Evolutionary conservation across 495 filamentous ascomycete genomes (phyloP).

Genomic region (Daldinia loculata): DNA sequence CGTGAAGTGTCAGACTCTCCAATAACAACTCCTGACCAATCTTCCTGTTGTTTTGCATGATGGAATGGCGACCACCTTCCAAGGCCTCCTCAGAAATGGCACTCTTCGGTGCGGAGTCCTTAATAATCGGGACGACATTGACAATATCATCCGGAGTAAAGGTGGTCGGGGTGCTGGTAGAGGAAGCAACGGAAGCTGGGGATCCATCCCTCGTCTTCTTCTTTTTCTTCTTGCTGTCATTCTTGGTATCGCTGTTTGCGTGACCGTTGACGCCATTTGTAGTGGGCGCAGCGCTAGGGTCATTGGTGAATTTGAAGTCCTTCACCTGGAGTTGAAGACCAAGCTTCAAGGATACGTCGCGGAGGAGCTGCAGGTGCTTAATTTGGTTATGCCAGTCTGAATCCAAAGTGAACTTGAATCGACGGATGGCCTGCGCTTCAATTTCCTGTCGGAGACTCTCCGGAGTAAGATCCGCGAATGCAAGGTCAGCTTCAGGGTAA

Average conservation of each 20-base stretch:
- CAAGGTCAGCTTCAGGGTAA: constrained; percentile 84
- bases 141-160: constrained; percentile 87
- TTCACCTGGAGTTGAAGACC: constrained; percentile 88
- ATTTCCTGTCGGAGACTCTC: constrained; percentile 74
- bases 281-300: constrained; percentile 29
- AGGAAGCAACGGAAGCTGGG: constrained; percentile 62
- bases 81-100: constrained; percentile 93
- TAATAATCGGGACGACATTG: constrained; percentile 91
- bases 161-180: constrained; percentile 61
- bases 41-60: constrained; percentile 93
- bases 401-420: constrained; percentile 80
- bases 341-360: constrained; percentile 88
- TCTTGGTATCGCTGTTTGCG: constrained; percentile 52
- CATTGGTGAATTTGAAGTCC: constrained; percentile 73
- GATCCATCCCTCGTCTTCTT: constrained; percentile 67
- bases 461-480: constrained; percentile 79
- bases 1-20: constrained; percentile 93
- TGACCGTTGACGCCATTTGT: constrained; percentile 49
- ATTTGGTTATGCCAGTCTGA: constrained; percentile 70
- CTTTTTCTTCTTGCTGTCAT: constrained; percentile 70
- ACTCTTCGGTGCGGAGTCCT: constrained; percentile 89
- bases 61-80: constrained; percentile 92
- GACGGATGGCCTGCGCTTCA: constrained; percentile 70
- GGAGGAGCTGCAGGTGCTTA: constrained; percentile 82
- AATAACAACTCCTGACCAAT: constrained; percentile 94